Conservation (phyloP, 768 basidiomycete species). For the Agaricus blazei region DNA sequence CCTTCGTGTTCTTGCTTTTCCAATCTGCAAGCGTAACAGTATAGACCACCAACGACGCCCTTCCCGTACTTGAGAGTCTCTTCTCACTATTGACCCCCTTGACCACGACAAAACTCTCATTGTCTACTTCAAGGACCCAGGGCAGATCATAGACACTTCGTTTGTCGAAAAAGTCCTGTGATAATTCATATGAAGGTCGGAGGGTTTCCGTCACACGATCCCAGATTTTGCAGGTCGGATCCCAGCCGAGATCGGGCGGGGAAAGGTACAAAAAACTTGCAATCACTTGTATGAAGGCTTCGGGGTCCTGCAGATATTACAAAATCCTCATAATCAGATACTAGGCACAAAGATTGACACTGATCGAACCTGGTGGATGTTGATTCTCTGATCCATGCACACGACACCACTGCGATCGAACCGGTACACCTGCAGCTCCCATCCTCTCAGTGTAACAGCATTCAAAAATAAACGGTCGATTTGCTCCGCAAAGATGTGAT, state of each 20-base stretch:
- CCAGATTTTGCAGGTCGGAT: neutral
- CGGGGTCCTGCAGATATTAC: neutral
- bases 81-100: neutral
- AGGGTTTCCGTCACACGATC: too few relatives aligned
- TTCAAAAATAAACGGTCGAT: too few relatives aligned
- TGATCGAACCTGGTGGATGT: neutral
- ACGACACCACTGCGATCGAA: too few relatives aligned
- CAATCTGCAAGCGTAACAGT: neutral
- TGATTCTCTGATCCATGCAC: too few relatives aligned
- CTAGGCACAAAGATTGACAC: too few relatives aligned
- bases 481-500: too few relatives aligned
- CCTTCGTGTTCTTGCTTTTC: neutral
- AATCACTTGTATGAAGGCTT: neutral
- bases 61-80: neutral
- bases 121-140: neutral
- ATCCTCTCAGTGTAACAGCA: too few relatives aligned
- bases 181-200: neutral
- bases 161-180: neutral
- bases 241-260: neutral
- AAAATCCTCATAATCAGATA: too few relatives aligned
- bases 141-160: neutral
- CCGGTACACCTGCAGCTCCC: too few relatives aligned
- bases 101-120: neutral
- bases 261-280: neutral
- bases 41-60: neutral